phyloP scores from a whole-genome alignment of 352 stramenopile genomes.

The Globisporangium barbulae region DNA sequence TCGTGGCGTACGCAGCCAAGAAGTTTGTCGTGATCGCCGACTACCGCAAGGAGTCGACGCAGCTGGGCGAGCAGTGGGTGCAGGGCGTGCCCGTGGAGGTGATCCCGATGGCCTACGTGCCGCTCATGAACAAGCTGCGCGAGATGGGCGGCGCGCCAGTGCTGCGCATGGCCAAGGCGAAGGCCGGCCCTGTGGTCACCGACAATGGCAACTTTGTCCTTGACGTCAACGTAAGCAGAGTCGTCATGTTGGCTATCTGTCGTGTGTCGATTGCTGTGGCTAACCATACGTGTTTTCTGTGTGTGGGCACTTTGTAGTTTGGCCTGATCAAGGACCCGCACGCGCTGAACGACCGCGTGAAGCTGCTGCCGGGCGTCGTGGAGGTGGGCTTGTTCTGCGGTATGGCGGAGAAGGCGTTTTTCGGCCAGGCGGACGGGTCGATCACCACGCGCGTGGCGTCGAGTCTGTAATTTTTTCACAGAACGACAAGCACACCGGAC shows the following conservation, averaged over 20 bases:
- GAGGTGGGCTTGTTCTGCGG: constrained; percentile 87
- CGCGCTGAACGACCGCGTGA: constrained; percentile 62
- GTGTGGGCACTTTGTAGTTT: constrained; percentile 34
- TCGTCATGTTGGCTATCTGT: not conserved
- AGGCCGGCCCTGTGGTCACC: constrained; percentile 95
- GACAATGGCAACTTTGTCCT: constrained; percentile 95
- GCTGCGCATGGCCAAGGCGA: constrained; percentile 87
- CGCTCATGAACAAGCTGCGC: constrained; percentile 79
- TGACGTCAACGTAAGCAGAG: constrained; percentile 56
- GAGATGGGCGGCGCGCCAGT: constrained; percentile 52
- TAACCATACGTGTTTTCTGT: not conserved
- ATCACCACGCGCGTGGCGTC: constrained; percentile 58
- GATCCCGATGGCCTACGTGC: constrained; percentile 96
- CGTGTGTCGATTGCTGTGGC: not conserved
- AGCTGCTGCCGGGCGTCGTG: constrained; percentile 83
- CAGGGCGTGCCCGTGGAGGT: constrained; percentile 96
- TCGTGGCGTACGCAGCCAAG: constrained; percentile 92
- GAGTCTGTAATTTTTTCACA: constrained; percentile 20
- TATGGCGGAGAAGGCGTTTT: constrained; percentile 89
- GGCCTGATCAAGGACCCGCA: constrained; percentile 67
- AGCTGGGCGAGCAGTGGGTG: constrained; percentile 86
- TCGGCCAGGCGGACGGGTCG: constrained; percentile 81
- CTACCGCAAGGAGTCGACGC: constrained; percentile 89
- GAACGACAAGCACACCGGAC: constrained; percentile 3
- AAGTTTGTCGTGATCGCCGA: constrained; percentile 98